A percentile compares a stretch with the other conserved stretches of the same genome.
Evolutionary conservation across 306 rosid genomes (phyloP).

Genomic region (Dalbergia cochinchinensis): DNA sequence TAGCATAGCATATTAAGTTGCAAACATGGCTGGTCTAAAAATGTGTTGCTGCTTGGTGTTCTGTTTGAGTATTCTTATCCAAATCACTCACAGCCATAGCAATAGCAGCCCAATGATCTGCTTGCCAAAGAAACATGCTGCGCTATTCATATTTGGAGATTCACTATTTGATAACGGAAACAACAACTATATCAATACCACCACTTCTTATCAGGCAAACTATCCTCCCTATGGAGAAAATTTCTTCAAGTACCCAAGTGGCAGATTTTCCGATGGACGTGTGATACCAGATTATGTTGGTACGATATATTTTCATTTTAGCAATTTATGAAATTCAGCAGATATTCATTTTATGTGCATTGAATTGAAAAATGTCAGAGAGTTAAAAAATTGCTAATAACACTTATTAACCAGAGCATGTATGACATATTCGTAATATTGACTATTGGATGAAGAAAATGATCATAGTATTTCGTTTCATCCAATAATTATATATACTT

Average conservation of each 20-base stretch:
- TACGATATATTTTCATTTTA: background rate
- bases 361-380: too few species aligned
- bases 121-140: conserved; percentile 19
- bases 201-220: conserved; percentile 29
- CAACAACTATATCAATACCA: conserved; percentile 60
- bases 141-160: conserved; percentile 65
- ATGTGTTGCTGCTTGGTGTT: background rate
- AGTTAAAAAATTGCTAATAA: too few species aligned
- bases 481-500: too few species aligned
- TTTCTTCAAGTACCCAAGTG: conserved; percentile 52
- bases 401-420: too few species aligned
- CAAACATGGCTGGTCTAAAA: background rate
- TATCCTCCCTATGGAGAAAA: conserved; percentile 54
- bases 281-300: conserved; percentile 54
- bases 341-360: too few species aligned
- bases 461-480: too few species aligned
- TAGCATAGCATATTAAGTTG: too few species aligned
- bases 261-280: conserved; percentile 59
- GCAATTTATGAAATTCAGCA: background rate
- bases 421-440: too few species aligned
- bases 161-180: conserved; percentile 63
- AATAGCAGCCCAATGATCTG: background rate
- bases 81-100: background rate
- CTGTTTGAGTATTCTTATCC: background rate
- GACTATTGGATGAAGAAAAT: too few species aligned